A percentile compares a stretch with the other conserved stretches of the same genome.
Conservation (phyloP, 208 protist genomes). For the Novymonas esmeraldas region DNA sequence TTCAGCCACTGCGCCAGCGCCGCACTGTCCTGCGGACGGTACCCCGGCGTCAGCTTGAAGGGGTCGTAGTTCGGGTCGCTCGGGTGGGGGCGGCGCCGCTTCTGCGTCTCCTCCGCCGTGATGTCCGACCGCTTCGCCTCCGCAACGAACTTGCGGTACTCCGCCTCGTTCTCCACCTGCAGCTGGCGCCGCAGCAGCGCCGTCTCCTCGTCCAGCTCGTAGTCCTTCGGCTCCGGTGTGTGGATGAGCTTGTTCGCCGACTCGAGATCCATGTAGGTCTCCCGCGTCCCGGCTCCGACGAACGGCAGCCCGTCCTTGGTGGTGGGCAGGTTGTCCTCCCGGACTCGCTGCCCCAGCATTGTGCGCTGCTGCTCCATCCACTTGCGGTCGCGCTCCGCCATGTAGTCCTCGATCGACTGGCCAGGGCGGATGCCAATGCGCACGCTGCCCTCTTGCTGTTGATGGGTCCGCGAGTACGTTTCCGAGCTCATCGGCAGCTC, state of each 20-base stretch:
- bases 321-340: slow-evolving; percentile 51
- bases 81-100: slow-evolving; percentile 77
- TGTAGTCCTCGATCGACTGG: slow-evolving; percentile 88
- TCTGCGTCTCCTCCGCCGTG: slow-evolving; percentile 56
- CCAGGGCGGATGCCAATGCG: slow-evolving; percentile 82
- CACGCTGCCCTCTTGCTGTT: slow-evolving; percentile 79
- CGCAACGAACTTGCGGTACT: slow-evolving; percentile 87
- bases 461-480: slow-evolving; percentile 60
- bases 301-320: slow-evolving; percentile 80
- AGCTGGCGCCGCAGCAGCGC: slow-evolving; percentile 80
- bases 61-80: slow-evolving; percentile 90
- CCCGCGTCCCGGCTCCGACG: slow-evolving; percentile 50
- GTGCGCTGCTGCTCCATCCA: slow-evolving; percentile 68
- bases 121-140: slow-evolving; percentile 79
- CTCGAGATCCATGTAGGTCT: slow-evolving; percentile 75
- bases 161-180: slow-evolving; percentile 86
- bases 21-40: slow-evolving; percentile 82
- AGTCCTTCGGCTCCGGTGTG: slow-evolving; percentile 59
- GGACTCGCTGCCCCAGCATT: slow-evolving; percentile 34
- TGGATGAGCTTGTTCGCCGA: slow-evolving; percentile 64
- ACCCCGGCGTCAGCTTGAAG: slow-evolving; percentile 84
- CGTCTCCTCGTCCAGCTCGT: slow-evolving; percentile 86
- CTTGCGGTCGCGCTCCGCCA: slow-evolving; percentile 77
- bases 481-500: slow-evolving; percentile 75
- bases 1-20: slow-evolving; percentile 89